Percentiles rank a stretch among this genome's conserved stretches.
Evolutionary conservation across 169 alveolate genomes (phyloP).

Genomic region (Eimeria sp.): DNA sequence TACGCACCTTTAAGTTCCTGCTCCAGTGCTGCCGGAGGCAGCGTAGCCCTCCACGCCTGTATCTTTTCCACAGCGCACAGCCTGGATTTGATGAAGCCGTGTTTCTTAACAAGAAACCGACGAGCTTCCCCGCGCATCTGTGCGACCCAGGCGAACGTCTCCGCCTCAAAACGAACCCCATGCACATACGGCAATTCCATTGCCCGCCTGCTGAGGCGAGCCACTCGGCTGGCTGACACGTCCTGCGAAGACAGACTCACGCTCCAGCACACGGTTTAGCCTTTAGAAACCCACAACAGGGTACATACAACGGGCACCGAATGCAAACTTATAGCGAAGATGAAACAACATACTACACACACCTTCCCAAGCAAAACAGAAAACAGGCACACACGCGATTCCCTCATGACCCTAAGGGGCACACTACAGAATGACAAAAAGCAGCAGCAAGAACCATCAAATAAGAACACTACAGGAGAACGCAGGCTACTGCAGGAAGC

Average conservation of each 20-base stretch:
- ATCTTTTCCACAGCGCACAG: conserved; percentile 81
- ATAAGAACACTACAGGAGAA: not conserved
- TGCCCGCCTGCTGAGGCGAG: conserved; percentile 74
- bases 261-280: not conserved
- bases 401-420: not conserved
- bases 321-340: not conserved
- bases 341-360: not conserved
- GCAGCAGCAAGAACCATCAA: not conserved
- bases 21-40: conserved; percentile 58
- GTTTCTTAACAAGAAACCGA: conserved; percentile 81
- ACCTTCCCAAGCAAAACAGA: not conserved
- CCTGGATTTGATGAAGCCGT: conserved; percentile 81
- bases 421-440: not conserved
- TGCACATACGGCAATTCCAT: conserved; percentile 84
- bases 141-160: conserved; percentile 81
- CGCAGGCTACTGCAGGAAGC: not conserved
- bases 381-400: not conserved
- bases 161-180: conserved; percentile 83
- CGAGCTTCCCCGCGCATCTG: conserved; percentile 73
- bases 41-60: conserved; percentile 73
- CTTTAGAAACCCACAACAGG: not conserved
- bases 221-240: conserved; percentile 77
- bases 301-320: not conserved
- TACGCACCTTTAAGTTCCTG: conserved; percentile 64
- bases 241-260: conserved; percentile 41